Evolutionary conservation across 192 early-diverging fungal species (phyloP).

Genomic region (Backusella liffmaniae): DNA sequence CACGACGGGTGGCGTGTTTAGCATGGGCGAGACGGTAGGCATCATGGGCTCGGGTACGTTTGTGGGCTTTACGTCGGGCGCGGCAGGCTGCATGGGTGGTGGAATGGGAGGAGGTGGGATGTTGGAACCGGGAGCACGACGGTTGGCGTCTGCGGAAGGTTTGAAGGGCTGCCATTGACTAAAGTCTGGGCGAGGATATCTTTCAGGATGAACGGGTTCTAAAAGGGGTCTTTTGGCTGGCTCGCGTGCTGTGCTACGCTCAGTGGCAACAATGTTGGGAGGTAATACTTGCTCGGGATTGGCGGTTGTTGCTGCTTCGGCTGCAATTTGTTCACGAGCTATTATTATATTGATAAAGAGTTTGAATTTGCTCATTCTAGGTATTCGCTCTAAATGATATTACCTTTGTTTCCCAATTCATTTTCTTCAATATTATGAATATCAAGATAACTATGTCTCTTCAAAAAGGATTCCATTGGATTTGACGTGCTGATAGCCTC

Average conservation of each 20-base stretch:
- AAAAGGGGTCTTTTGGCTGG: slow-evolving; percentile 29
- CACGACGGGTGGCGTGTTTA: not conserved
- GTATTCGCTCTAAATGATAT: not conserved
- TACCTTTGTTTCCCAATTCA: slow-evolving; percentile 75
- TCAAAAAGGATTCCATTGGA: slow-evolving; percentile 59
- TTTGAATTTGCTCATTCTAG: too few species aligned
- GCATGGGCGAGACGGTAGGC: not conserved
- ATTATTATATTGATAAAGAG: not conserved
- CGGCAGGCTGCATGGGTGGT: not conserved
- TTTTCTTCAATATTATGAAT: slow-evolving; percentile 66
- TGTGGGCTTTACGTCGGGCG: not conserved
- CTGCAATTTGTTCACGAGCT: slow-evolving; percentile 17
- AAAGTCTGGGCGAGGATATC: slow-evolving; percentile 74
- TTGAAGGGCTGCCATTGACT: slow-evolving; percentile 67
- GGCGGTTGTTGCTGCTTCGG: slow-evolving; percentile 3
- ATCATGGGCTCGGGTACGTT: slow-evolving; percentile 17
- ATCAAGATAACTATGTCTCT: slow-evolving; percentile 76
- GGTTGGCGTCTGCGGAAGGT: slow-evolving; percentile 33
- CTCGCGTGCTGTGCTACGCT: not conserved
- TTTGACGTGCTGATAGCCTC: slow-evolving; percentile 43
- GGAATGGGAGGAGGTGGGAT: not conserved
- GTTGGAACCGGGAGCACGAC: slow-evolving; percentile 1
- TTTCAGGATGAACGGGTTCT: slow-evolving; percentile 63
- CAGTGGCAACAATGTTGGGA: not conserved
- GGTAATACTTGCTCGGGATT: not conserved